phyloP scores from a whole-genome alignment of 345 rosid genomes.

The Salix viminalis region DNA sequence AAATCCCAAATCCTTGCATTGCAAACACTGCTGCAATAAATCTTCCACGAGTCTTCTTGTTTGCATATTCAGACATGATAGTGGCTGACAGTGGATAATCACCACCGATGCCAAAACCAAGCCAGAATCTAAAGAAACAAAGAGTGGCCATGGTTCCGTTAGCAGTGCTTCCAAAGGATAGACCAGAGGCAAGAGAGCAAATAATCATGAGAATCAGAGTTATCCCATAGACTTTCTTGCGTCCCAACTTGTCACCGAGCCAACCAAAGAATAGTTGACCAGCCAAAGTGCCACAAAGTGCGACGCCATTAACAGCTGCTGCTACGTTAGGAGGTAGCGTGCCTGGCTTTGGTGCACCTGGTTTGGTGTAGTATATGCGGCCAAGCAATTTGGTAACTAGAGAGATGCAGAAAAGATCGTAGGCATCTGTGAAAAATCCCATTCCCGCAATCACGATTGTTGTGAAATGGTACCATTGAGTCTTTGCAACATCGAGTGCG shows the following conservation, averaged over 20 bases:
- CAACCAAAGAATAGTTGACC: conserved; percentile 30
- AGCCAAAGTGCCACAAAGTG: conserved; percentile 20
- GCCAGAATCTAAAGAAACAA: conserved; percentile 33
- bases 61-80: conserved; percentile 31
- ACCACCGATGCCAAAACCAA: conserved; percentile 30
- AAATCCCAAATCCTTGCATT: conserved; percentile 32
- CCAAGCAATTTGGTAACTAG: conserved; percentile 23
- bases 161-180: conserved; percentile 13
- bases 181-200: conserved; percentile 23
- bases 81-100: conserved; percentile 31
- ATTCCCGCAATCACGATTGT: conserved; percentile 26
- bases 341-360: conserved; percentile 9
- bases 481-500: conserved; percentile 22
- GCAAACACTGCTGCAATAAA: conserved; percentile 32
- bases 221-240: conserved; percentile 29
- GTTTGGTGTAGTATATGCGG: conserved; percentile 18
- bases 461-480: conserved; percentile 25
- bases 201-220: conserved; percentile 25
- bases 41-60: conserved; percentile 26
- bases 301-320: conserved; percentile 24
- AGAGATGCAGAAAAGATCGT: conserved; percentile 25
- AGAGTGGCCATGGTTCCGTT: conserved; percentile 1
- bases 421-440: conserved; percentile 31
- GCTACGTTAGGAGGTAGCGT: conserved; percentile 7
- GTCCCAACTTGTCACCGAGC: conserved; percentile 31